phyloP scores from a whole-genome alignment of 2,329 filamentous ascomycete genomes.

The Furcasterigmium furcatum region DNA sequence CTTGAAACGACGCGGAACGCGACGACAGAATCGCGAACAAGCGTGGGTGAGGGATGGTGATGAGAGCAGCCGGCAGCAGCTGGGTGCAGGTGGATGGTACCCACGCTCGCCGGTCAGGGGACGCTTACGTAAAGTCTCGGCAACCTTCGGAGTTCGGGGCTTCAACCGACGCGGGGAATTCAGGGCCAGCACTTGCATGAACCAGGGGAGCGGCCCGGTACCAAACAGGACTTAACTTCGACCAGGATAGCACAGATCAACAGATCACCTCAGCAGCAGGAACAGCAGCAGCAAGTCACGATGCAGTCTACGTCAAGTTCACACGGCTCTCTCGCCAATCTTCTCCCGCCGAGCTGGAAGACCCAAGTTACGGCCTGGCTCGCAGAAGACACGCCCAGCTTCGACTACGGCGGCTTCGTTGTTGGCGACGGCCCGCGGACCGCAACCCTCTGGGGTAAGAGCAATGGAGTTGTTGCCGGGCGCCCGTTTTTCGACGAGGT shows the following conservation, averaged over 20 bases:
- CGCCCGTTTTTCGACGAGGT: constrained; percentile 95
- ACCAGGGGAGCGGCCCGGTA: no score
- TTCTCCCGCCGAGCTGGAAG: constrained; percentile 85
- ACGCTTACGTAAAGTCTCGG: no score
- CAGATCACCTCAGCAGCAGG: background rate
- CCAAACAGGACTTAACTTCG: background rate
- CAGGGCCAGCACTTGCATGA: no score
- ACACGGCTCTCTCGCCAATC: constrained; percentile 55
- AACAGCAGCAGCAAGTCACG: background rate
- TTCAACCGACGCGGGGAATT: no score
- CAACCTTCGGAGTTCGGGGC: no score
- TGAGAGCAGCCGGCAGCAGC: background rate
- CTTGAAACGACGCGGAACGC: no score
- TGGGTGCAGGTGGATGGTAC: background rate
- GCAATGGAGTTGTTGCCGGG: constrained; percentile 79
- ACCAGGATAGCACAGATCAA: no score
- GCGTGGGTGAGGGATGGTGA: no score
- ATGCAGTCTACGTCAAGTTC: constrained; percentile 1
- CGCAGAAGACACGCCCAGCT: constrained; percentile 91
- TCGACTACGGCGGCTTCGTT: constrained; percentile 97
- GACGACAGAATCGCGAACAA: no score
- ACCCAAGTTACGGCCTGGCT: constrained; percentile 79
- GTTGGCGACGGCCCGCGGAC: constrained; percentile 69
- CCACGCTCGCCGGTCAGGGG: no score
- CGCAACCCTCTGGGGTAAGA: constrained; percentile 67